phyloP scores from a whole-genome alignment of 1,284 basidiomycete species.

The Trametes pubescens region DNA sequence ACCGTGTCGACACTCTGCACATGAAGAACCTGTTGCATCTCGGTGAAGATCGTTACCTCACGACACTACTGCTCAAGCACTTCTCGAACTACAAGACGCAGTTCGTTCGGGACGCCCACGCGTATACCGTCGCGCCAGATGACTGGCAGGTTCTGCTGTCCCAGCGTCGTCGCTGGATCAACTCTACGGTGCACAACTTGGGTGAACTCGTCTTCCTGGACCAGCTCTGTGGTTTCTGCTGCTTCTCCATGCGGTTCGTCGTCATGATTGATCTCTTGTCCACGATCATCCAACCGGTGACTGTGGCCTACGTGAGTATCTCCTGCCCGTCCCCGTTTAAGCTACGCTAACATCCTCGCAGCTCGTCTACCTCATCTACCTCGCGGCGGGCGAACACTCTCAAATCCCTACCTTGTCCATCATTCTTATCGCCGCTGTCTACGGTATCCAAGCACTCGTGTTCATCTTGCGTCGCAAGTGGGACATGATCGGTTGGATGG shows the following conservation, averaged over 20 bases:
- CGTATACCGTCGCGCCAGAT: constrained; percentile 91
- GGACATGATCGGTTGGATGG: constrained; percentile 98
- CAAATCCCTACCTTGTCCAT: constrained; percentile 82
- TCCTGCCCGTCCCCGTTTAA: constrained; percentile 21
- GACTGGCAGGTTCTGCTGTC: constrained; percentile 96
- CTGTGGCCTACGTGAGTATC: constrained; percentile 88
- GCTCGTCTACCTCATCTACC: constrained; percentile 89
- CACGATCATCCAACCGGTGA: constrained; percentile 90
- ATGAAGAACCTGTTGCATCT: constrained; percentile 97
- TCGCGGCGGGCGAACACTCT: constrained; percentile 70
- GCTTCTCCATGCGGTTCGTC: constrained; percentile 98
- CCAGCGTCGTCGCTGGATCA: constrained; percentile 99
- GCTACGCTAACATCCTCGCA: constrained; percentile 42
- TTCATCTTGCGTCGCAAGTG: constrained; percentile 90
- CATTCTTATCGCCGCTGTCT: constrained; percentile 92
- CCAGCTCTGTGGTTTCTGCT: constrained; percentile 95
- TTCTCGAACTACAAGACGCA: constrained; percentile 94
- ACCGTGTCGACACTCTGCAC: constrained; percentile 95
- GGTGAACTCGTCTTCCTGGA: constrained; percentile 93
- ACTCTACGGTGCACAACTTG: constrained; percentile 98
- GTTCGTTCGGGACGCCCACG: constrained; percentile 93
- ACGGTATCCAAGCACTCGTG: constrained; percentile 89
- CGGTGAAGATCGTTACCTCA: constrained; percentile 98
- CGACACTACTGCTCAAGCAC: constrained; percentile 94
- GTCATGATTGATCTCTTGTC: constrained; percentile 95